Conservation (phyloP, 495 filamentous ascomycete genomes). For the Aspergillus campestris region DNA sequence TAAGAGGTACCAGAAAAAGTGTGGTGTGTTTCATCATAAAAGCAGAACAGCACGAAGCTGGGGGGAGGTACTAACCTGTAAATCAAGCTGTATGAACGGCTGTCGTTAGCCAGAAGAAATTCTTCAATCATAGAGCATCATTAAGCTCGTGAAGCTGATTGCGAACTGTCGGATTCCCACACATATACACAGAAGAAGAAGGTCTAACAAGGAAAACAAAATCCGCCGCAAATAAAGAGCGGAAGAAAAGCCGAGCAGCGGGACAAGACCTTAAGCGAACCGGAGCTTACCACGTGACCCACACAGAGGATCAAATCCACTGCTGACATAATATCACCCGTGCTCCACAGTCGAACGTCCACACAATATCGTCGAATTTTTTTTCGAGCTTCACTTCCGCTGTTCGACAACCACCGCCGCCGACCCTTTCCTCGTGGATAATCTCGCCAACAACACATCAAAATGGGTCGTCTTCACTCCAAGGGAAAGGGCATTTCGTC, state of each 20-base stretch:
- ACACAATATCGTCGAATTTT: slow-evolving; percentile 1
- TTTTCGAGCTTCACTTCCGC: slow-evolving; percentile 15
- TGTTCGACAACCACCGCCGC: slow-evolving; percentile 33
- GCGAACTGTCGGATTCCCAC: too few species aligned
- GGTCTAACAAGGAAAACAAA: neutral
- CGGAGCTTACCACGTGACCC: slow-evolving; percentile 19
- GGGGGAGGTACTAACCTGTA: slow-evolving; percentile 24
- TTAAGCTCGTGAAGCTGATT: neutral
- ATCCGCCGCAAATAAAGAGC: neutral
- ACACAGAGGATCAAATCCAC: slow-evolving; percentile 1
- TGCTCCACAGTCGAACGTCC: slow-evolving; percentile 12
- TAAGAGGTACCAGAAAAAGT: slow-evolving; percentile 60
- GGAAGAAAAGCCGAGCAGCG: neutral
- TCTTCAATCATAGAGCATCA: neutral
- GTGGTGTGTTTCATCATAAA: slow-evolving; percentile 42
- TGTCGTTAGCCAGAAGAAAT: too few species aligned
- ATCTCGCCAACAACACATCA: slow-evolving; percentile 27
- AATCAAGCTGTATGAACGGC: neutral
- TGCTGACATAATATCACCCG: neutral
- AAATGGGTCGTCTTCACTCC: slow-evolving; percentile 97
- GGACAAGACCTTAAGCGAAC: slow-evolving; percentile 6
- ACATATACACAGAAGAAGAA: neutral
- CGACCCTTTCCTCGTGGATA: slow-evolving; percentile 19
- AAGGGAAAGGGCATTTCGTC: slow-evolving; percentile 98
- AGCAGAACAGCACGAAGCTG: slow-evolving; percentile 1